Evolutionary conservation across 2,329 filamentous ascomycete species (phyloP).

Genomic region (Cercospora sesami): DNA sequence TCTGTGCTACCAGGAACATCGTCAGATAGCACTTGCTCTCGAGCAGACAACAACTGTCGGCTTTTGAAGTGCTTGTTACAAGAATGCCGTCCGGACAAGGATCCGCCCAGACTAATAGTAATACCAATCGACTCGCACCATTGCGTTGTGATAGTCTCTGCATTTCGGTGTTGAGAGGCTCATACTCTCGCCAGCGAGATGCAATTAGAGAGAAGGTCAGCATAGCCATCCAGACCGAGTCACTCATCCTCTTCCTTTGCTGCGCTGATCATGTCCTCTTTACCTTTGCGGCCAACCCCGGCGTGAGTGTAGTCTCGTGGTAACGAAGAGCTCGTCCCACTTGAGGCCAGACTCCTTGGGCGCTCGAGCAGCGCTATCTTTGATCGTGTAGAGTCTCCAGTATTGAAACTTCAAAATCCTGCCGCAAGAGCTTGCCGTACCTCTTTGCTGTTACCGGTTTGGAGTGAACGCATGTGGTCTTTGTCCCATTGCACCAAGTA

Average conservation of each 20-base stretch:
- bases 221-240: too few species aligned
- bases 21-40: neutral
- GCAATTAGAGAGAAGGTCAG: too few species aligned
- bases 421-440: neutral
- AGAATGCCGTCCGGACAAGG: neutral
- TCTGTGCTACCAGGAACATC: neutral
- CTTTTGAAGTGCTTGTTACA: neutral
- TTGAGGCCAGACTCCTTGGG: neutral
- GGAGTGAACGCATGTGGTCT: neutral
- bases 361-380: neutral
- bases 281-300: too few species aligned
- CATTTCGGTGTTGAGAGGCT: neutral
- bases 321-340: too few species aligned
- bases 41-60: neutral
- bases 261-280: too few species aligned
- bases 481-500: neutral
- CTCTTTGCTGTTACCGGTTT: neutral
- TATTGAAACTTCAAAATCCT: too few species aligned
- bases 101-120: neutral
- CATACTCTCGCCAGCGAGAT: too few species aligned
- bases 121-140: neutral
- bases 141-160: neutral
- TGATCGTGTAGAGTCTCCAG: neutral
- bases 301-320: too few species aligned
- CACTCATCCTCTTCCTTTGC: too few species aligned